A percentile compares a stretch with the other conserved stretches of the same genome.
Conservation (phyloP, 2,329 filamentous ascomycete species). For the Drechmeria coniospora region DNA sequence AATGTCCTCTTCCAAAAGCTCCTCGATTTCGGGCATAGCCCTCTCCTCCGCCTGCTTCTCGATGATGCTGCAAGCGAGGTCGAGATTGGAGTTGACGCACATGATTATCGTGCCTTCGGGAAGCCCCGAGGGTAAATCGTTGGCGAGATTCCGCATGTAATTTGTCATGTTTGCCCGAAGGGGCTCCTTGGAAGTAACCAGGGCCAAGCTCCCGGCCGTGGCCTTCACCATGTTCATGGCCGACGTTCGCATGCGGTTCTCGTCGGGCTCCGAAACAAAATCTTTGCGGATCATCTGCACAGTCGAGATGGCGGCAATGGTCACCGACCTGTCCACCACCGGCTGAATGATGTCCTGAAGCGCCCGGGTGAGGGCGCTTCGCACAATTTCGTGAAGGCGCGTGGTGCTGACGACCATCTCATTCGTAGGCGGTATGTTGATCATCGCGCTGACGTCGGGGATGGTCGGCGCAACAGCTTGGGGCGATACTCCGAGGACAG, state of each 20-base stretch:
- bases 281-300: slow-evolving; percentile 93
- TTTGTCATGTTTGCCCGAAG: slow-evolving; percentile 94
- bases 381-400: slow-evolving; percentile 61
- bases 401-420: slow-evolving; percentile 61
- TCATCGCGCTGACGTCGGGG: slow-evolving; percentile 65
- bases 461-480: slow-evolving; percentile 65
- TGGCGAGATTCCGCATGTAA: slow-evolving; percentile 64
- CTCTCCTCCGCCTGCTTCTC: slow-evolving; percentile 92
- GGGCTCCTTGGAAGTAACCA: slow-evolving; percentile 97
- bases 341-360: slow-evolving; percentile 94
- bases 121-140: slow-evolving; percentile 61
- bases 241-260: slow-evolving; percentile 69
- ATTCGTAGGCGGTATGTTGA: slow-evolving; percentile 68
- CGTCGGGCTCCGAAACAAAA: slow-evolving; percentile 83
- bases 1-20: slow-evolving; percentile 71
- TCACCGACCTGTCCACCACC: slow-evolving; percentile 92
- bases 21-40: slow-evolving; percentile 86
- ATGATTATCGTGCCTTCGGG: slow-evolving; percentile 93
- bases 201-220: slow-evolving; percentile 79
- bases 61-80: slow-evolving; percentile 82
- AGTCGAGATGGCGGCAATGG: slow-evolving; percentile 92
- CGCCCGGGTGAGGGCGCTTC: slow-evolving; percentile 72
- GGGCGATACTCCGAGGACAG: slow-evolving; percentile 57
- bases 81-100: slow-evolving; percentile 97
- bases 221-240: slow-evolving; percentile 92